A percentile compares a stretch with the other conserved stretches of the same genome.
These are phyloP conservation scores for Gastrolobium bilobum DNA, from an alignment of 306 rosid species.

Conservation along the genomic window DNA sequence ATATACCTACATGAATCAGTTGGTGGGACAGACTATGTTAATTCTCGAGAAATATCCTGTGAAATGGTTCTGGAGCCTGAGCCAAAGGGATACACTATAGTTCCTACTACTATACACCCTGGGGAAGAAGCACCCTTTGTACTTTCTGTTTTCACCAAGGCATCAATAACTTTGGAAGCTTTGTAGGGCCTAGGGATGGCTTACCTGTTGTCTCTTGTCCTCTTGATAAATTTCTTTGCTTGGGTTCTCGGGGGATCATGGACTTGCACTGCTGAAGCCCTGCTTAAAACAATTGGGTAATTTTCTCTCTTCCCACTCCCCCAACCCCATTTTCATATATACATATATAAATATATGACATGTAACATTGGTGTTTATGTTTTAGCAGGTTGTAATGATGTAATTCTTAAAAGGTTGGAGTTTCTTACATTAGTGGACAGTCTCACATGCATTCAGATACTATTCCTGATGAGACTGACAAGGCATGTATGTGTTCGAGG, in stretches of 20 bases:
- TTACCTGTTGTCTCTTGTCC: constrained; percentile 44
- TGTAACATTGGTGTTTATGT: constrained; percentile 33
- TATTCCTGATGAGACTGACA: constrained; percentile 39
- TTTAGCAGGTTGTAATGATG: constrained; percentile 46
- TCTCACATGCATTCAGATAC: constrained; percentile 38
- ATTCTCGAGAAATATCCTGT: constrained; percentile 97
- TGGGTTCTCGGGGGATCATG: constrained; percentile 60
- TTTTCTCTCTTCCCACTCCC: not conserved
- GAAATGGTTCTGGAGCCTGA: constrained; percentile 99
- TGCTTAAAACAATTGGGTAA: constrained; percentile 54
- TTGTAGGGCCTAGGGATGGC: constrained; percentile 61
- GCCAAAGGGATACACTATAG: constrained; percentile 98
- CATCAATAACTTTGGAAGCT: constrained; percentile 89
- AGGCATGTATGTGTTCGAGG: constrained; percentile 37
- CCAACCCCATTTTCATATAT: not conserved
- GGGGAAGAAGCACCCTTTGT: constrained; percentile 99
- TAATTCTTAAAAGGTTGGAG: constrained; percentile 39
- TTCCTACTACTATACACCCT: constrained; percentile 98
- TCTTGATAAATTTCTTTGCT: constrained; percentile 60
- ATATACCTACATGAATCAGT: constrained; percentile 98
- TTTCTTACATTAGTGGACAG: constrained; percentile 43
- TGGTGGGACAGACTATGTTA: constrained; percentile 97
- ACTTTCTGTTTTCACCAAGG: constrained; percentile 98
- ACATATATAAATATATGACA: not conserved
- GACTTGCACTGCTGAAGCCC: constrained; percentile 50